Evolutionary conservation across 257 asterid genomes (phyloP).

Genomic region (Anisodus tanguticus): DNA sequence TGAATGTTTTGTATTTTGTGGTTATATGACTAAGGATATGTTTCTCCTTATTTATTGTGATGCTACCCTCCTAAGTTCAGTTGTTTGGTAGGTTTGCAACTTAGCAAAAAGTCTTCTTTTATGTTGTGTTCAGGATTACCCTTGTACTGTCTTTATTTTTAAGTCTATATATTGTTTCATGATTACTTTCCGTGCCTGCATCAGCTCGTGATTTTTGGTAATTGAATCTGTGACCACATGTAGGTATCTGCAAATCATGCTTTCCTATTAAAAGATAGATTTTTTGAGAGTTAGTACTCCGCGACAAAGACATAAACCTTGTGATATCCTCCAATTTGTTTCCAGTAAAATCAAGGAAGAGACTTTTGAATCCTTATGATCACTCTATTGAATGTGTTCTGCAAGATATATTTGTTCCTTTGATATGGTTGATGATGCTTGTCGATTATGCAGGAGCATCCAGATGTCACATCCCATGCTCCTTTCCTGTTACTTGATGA

Average conservation of each 20-base stretch:
- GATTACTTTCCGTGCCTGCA: neutral
- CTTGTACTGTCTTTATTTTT: neutral
- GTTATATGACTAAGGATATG: neutral
- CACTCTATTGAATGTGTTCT: neutral
- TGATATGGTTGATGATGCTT: slow-evolving; percentile 15
- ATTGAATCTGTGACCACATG: neutral
- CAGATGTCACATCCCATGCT: slow-evolving; percentile 43
- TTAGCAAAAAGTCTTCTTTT: neutral
- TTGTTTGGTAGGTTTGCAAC: slow-evolving; percentile 19
- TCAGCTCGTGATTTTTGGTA: slow-evolving; percentile 5
- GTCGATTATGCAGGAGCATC: slow-evolving; percentile 58
- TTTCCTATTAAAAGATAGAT: slow-evolving; percentile 5
- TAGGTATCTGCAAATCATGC: neutral
- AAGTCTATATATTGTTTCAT: neutral
- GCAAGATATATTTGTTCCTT: neutral
- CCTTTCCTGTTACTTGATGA: slow-evolving; percentile 81
- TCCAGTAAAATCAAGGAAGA: neutral
- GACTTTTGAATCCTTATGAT: slow-evolving; percentile 18
- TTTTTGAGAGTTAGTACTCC: neutral
- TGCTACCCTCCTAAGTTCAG: neutral
- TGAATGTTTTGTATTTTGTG: neutral
- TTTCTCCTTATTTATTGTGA: slow-evolving; percentile 16
- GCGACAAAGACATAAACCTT: neutral
- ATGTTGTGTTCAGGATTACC: neutral
- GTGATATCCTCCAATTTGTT: slow-evolving; percentile 8